Percentiles rank a stretch among this genome's conserved stretches.
phyloP scores from a whole-genome alignment of 192 early-diverging fungal species.

The Backusella tarrabulga region DNA sequence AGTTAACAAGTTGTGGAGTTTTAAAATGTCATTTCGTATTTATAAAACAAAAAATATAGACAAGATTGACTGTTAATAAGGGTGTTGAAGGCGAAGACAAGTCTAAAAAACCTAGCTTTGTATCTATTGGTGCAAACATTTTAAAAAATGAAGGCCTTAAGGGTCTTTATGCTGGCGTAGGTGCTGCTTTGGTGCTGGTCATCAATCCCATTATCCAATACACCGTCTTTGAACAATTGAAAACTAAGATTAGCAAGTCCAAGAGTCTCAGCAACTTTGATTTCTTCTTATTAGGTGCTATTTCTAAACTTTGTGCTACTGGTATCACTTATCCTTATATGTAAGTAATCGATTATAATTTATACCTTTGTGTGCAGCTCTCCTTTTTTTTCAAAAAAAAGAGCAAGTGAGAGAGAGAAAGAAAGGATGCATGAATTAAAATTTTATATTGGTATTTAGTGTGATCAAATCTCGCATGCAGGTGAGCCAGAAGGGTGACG shows the following conservation, averaged over 20 bases:
- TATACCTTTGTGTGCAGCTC: not conserved
- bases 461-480: conserved; percentile 99
- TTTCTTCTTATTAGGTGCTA: conserved; percentile 95
- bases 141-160: conserved; percentile 84
- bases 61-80: conserved; percentile 83
- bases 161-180: conserved; percentile 89
- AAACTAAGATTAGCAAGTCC: conserved; percentile 58
- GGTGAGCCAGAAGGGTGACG: conserved; percentile 81
- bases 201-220: conserved; percentile 99
- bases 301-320: conserved; percentile 94
- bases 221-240: conserved; percentile 96
- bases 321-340: conserved; percentile 98
- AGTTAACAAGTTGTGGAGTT: not conserved
- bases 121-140: conserved; percentile 66
- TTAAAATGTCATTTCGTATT: not conserved
- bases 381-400: not conserved
- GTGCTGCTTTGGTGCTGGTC: conserved; percentile 95
- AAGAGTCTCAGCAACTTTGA: conserved; percentile 74
- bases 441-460: conserved; percentile 33
- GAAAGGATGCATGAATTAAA: not conserved
- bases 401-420: too few species aligned
- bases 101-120: conserved; percentile 32
- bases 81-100: conserved; percentile 47
- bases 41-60: conserved; percentile 44
- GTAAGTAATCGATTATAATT: conserved; percentile 39